These are phyloP conservation scores for Quercus rubra DNA, from an alignment of 306 rosid genomes.

Conservation along the genomic window DNA sequence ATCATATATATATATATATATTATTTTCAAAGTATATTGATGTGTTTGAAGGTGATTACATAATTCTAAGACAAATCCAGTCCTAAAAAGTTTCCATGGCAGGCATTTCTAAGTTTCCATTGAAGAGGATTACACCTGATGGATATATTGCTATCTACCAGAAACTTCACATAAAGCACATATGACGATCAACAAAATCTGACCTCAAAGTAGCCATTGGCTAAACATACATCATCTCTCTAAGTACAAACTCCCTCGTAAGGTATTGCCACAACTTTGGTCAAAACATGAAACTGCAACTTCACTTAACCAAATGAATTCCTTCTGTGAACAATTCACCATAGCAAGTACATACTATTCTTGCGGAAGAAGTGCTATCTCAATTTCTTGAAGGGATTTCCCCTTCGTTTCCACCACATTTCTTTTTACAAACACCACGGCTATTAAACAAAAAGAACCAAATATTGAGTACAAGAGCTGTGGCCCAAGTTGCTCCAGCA, in stretches of 20 bases:
- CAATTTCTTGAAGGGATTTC: slow-evolving; percentile 93
- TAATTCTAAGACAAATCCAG: too few species aligned
- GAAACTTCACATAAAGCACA: not conserved
- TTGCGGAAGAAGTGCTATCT: slow-evolving; percentile 92
- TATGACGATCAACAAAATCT: not conserved
- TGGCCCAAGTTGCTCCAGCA: slow-evolving; percentile 79
- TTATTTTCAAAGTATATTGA: too few species aligned
- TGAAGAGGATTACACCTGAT: not conserved
- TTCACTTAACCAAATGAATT: slow-evolving; percentile 11
- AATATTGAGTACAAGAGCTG: slow-evolving; percentile 75
- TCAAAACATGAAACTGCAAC: not conserved
- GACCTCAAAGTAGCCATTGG: not conserved
- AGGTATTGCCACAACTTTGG: not conserved
- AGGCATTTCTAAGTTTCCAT: not conserved
- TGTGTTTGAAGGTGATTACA: too few species aligned
- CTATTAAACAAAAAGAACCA: slow-evolving; percentile 66
- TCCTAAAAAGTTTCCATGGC: not conserved
- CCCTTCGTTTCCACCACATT: slow-evolving; percentile 96
- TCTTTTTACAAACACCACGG: slow-evolving; percentile 78
- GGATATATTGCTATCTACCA: not conserved
- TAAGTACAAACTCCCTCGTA: not conserved
- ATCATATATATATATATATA: too few species aligned
- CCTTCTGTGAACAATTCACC: slow-evolving; percentile 2
- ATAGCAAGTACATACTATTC: slow-evolving; percentile 37
- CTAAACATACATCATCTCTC: not conserved